Base-by-base conservation (phyloP, 257 asterid genomes). In the Plantago elongata region DNA sequence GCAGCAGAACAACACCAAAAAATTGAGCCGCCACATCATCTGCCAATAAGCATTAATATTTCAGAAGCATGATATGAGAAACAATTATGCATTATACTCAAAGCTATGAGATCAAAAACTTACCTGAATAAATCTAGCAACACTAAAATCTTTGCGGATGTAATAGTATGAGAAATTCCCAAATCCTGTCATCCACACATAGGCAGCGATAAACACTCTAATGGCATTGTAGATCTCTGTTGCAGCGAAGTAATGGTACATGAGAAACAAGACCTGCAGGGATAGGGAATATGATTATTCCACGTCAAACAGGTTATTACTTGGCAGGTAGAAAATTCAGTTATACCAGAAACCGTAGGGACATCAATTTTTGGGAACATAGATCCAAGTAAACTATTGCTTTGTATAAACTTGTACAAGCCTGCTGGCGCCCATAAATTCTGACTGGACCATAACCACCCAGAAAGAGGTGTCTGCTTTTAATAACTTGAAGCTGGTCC, bases 11-110 rank as follows among this genome's bases (percentile, higher is more conserved):
- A 82, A 74, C 72, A 85, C 94, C 83, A 84, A 78, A 69, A 90
- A 87, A 66, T 90, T 90, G 43, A 90, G 90, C 77, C 95, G 82
- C 97, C 97, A 90, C 95, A 90, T 87, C 97, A 87, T 87, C 97
- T 90, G 75, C 57, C 64, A 61, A 69, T 59, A 55, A 71, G 66
- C 67, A 22, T 45, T 45, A 57, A 48, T 54, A 27, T 57, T 60
- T 78, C 58, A 71, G 75, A 64, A 72, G 65, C 63, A 60, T 37
- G 57, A 68, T 58, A 45, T 17, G 29, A 61, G 67, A 44, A 73
- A 69, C 29, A 37, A 56, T 47, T 56, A 18, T 22, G 22, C 34
- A 51, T 18, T 38, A 22, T 51, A 43, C 59, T 56, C 17, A 13
- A 51, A 44, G 38, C 10, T 43, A 46, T 63, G 60, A 17, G 45